Conservation (phyloP, 768 basidiomycete genomes). For the Boletus patriciae region DNA sequence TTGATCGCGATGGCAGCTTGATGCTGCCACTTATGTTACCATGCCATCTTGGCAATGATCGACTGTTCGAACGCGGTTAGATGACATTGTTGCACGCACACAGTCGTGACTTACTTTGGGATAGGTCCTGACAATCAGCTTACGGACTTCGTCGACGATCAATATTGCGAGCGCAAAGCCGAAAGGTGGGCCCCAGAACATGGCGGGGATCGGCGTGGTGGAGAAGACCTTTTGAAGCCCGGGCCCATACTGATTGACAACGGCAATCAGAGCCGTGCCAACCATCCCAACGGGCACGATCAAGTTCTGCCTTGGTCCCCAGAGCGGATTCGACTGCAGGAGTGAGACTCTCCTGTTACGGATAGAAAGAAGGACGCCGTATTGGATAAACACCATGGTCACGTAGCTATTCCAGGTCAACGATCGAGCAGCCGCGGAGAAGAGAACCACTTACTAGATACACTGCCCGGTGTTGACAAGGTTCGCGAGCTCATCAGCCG, state of each 20-base stretch:
- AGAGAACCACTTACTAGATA: slow-evolving; percentile 38
- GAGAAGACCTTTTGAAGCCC: slow-evolving; percentile 45
- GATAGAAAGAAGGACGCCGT: slow-evolving; percentile 42
- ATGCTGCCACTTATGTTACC: slow-evolving; percentile 24
- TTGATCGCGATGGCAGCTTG: not conserved
- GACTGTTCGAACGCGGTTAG: slow-evolving; percentile 28
- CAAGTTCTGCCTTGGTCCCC: slow-evolving; percentile 48
- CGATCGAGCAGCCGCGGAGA: not conserved
- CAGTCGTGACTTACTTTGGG: slow-evolving; percentile 36
- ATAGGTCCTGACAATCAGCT: slow-evolving; percentile 44
- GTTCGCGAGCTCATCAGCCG: slow-evolving; percentile 28
- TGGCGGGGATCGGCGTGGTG: slow-evolving; percentile 44
- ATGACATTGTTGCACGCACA: not conserved
- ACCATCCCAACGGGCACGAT: slow-evolving; percentile 39
- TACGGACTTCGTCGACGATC: slow-evolving; percentile 44
- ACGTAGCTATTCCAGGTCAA: slow-evolving; percentile 38
- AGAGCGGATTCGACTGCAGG: slow-evolving; percentile 44
- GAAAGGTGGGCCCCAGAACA: slow-evolving; percentile 52
- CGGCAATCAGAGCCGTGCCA: slow-evolving; percentile 42
- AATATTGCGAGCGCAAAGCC: slow-evolving; percentile 43
- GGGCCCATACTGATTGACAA: slow-evolving; percentile 45
- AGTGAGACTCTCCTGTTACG: slow-evolving; percentile 47
- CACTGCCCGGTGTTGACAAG: slow-evolving; percentile 46
- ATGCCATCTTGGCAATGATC: slow-evolving; percentile 39
- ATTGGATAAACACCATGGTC: slow-evolving; percentile 49